These are phyloP conservation scores for Chloris gayana DNA, from an alignment of 176 grass and related monocot species.

Conservation along the genomic window DNA sequence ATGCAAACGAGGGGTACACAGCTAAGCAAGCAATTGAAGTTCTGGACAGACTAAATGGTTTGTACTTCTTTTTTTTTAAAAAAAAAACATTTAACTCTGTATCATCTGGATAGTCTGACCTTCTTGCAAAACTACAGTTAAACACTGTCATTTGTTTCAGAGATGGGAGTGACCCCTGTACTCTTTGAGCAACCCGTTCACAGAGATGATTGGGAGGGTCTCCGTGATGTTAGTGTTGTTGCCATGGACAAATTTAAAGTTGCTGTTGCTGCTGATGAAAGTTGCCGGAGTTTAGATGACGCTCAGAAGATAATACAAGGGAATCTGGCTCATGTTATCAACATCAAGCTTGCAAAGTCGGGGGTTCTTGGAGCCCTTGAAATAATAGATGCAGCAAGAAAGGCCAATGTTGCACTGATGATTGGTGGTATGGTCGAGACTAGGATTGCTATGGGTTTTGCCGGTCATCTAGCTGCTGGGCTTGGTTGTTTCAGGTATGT, in stretches of 20 bases:
- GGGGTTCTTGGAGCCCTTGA: conserved; percentile 81
- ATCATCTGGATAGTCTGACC: neutral
- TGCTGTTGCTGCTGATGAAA: conserved; percentile 94
- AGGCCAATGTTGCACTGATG: conserved; percentile 68
- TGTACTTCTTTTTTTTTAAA: conserved; percentile 8
- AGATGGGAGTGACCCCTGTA: conserved; percentile 85
- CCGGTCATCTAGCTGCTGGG: conserved; percentile 92
- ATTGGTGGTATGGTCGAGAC: conserved; percentile 99
- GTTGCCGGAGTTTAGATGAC: conserved; percentile 73
- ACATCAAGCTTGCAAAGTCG: conserved; percentile 91
- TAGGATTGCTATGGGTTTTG: conserved; percentile 86
- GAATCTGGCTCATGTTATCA: conserved; percentile 88
- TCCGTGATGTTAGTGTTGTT: conserved; percentile 62
- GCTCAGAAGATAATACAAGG: conserved; percentile 81
- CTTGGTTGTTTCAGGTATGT: conserved; percentile 87
- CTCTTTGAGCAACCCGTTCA: conserved; percentile 98
- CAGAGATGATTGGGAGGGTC: conserved; percentile 90
- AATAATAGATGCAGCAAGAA: conserved; percentile 77
- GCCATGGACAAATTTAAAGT: conserved; percentile 85
- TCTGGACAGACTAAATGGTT: conserved; percentile 90
- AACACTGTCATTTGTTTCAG: conserved; percentile 47
- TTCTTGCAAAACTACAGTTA: neutral
- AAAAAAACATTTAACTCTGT: neutral
- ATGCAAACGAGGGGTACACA: conserved; percentile 94
- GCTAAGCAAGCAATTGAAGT: conserved; percentile 89